Conservation (phyloP, 495 filamentous ascomycete species). For the Ascodesmis nigricans region DNA sequence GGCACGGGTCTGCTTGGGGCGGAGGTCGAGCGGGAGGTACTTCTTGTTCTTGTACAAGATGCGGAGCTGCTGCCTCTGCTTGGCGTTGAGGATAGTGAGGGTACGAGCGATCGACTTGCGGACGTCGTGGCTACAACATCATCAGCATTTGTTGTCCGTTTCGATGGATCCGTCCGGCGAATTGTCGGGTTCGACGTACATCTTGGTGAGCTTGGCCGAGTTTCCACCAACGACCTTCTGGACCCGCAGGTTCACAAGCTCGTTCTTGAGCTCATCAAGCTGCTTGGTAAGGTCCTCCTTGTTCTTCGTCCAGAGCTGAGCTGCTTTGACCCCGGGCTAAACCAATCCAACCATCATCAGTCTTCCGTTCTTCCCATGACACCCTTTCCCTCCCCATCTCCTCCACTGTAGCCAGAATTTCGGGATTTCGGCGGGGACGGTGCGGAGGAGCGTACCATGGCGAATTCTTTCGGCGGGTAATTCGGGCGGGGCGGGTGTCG, state of each 20-base stretch:
- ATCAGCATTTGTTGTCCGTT: conserved; percentile 5
- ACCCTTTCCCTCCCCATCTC: conserved; percentile 1
- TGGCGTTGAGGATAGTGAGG: conserved; percentile 97
- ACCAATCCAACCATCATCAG: conserved; percentile 6
- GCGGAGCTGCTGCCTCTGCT: conserved; percentile 90
- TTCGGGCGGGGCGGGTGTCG: conserved; percentile 17
- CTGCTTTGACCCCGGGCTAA: conserved; percentile 51
- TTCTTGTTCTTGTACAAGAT: conserved; percentile 99
- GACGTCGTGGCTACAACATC: conserved; percentile 61
- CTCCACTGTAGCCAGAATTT: conserved; percentile 6
- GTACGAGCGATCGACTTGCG: conserved; percentile 98
- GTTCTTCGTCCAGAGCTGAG: conserved; percentile 92
- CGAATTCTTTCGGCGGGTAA: conserved; percentile 24
- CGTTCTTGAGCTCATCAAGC: conserved; percentile 77
- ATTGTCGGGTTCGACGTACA: conserved; percentile 33
- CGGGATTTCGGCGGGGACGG: conserved; percentile 4
- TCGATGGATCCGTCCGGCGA: background rate
- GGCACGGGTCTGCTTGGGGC: conserved; percentile 87
- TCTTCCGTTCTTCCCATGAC: conserved; percentile 2
- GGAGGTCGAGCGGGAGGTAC: conserved; percentile 90
- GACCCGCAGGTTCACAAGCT: conserved; percentile 78
- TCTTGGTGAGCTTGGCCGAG: conserved; percentile 84
- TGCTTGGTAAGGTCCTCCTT: conserved; percentile 93
- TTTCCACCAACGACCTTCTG: conserved; percentile 92
- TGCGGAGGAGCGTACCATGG: conserved; percentile 27